Evolutionary conservation across 2,329 filamentous ascomycete species (phyloP).

Genomic region (Xylariaceae sp.): DNA sequence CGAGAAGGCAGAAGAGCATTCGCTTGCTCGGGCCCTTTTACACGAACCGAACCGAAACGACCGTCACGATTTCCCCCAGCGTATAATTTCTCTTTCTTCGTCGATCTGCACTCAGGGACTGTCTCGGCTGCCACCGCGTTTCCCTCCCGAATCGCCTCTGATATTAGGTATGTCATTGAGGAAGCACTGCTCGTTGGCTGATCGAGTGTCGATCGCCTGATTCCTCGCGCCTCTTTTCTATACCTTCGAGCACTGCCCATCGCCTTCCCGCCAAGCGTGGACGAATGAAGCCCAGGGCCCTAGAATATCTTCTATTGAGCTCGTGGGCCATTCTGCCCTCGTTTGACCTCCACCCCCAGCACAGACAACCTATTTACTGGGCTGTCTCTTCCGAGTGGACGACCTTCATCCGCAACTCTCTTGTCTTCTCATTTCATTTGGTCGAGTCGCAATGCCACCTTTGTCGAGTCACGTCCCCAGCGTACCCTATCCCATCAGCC

Average conservation of each 20-base stretch:
- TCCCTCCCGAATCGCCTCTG: neutral
- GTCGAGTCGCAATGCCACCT: too few species aligned
- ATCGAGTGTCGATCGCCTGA: neutral
- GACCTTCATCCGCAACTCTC: too few species aligned
- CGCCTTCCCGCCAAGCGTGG: too few species aligned
- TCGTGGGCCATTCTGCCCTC: neutral
- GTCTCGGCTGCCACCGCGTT: too few species aligned
- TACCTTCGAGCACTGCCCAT: neutral
- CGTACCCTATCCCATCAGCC: too few species aligned
- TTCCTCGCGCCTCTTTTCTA: neutral
- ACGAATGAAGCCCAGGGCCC: too few species aligned
- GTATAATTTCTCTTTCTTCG: neutral
- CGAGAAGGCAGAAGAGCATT: neutral
- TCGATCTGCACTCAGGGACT: too few species aligned
- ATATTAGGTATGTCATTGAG: neutral
- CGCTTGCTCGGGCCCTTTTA: neutral
- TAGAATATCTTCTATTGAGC: too few species aligned
- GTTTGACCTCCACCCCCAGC: neutral
- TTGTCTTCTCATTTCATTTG: too few species aligned
- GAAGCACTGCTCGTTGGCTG: neutral
- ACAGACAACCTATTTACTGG: too few species aligned
- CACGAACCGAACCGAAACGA: neutral
- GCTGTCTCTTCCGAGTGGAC: too few species aligned
- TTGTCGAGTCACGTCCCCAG: too few species aligned
- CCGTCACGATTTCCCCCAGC: neutral